These are phyloP conservation scores for Rostrohypoxylon terebratum DNA, from an alignment of 495 filamentous ascomycete species.

Conservation along the genomic window DNA sequence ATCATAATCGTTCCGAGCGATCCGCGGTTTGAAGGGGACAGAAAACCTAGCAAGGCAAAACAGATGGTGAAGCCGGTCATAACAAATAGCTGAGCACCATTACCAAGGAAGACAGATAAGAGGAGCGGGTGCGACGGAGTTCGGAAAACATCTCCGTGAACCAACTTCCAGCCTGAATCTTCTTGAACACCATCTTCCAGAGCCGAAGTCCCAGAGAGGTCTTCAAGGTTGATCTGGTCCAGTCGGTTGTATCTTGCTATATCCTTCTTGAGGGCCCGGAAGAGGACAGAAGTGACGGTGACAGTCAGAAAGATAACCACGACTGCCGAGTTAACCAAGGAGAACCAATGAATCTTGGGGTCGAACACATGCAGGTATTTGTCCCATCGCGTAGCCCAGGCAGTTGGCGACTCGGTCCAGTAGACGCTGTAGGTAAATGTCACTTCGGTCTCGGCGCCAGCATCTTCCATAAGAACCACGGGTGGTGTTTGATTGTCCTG, in stretches of 20 bases:
- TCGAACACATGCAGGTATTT: conserved; percentile 96
- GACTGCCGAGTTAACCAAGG: conserved; percentile 90
- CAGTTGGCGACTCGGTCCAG: conserved; percentile 81
- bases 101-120: conserved; percentile 88
- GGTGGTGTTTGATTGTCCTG: conserved; percentile 67
- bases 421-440: conserved; percentile 91
- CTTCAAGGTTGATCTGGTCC: conserved; percentile 86
- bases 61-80: conserved; percentile 96
- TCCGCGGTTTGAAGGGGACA: conserved; percentile 94
- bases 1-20: conserved; percentile 92
- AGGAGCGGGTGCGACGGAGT: conserved; percentile 84
- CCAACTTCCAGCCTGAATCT: conserved; percentile 98
- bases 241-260: conserved; percentile 95
- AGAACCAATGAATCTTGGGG: conserved; percentile 98
- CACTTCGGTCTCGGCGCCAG: conserved; percentile 62
- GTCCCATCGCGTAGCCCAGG: conserved; percentile 97
- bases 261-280: conserved; percentile 89
- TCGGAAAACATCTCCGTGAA: conserved; percentile 97
- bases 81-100: conserved; percentile 94
- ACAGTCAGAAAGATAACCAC: conserved; percentile 92
- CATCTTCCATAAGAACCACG: conserved; percentile 72
- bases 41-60: conserved; percentile 92
- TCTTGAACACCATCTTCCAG: conserved; percentile 95
- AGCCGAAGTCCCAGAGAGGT: conserved; percentile 77
- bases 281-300: conserved; percentile 88